Evolutionary conservation across 2,329 filamentous ascomycete genomes (phyloP), one percentile per base, ranked within the genome.

Genomic region (Stemphylium beticola): DNA sequence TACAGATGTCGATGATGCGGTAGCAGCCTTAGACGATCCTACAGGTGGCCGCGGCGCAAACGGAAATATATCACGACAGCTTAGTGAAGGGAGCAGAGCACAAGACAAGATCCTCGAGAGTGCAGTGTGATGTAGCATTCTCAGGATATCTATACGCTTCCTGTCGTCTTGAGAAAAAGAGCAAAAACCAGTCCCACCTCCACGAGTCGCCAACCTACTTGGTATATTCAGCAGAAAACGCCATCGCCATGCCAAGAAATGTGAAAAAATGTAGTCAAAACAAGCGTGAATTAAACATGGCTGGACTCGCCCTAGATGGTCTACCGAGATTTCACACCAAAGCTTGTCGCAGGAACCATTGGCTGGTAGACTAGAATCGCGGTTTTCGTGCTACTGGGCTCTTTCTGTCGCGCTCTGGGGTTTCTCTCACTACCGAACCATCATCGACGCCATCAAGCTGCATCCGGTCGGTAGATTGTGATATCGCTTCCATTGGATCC

Each of bases 361-460:
- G 31, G 29, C 12, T 17, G n/a, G 22, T 33, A 6, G 41, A 24
- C 29, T 18, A 22, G 12, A 15, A 41, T 12, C 20, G 4, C 17
- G 8, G 3, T 34, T 17, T n/a, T 93, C 43, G 89, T 88, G 3
- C 73, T 87, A 14, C n/a, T 4, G 46, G 42, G 32, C 49, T 58
- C 18, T 14, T 45, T 37, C 47, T 33, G 32, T 18, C 10, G 14
- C 52, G 44, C 34, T 55, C 47, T 14, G 55, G 55, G 15, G 55
- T 61, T 24, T 61, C 58, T 29, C 42, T 39, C 7, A 61, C 24
- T 3, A 45, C 10, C 5, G 31, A 26, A 33, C 44, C 47, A 6
- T 42, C 29, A 11, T 31, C n/a, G 20, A 22, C 12, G 8, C 34
- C 43, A 18, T 52, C 53, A 8, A 45, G 44, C 14, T 59, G 49